Base-by-base conservation (phyloP, 2,329 filamentous ascomycete species). In the Raffaelea albimanens region DNA sequence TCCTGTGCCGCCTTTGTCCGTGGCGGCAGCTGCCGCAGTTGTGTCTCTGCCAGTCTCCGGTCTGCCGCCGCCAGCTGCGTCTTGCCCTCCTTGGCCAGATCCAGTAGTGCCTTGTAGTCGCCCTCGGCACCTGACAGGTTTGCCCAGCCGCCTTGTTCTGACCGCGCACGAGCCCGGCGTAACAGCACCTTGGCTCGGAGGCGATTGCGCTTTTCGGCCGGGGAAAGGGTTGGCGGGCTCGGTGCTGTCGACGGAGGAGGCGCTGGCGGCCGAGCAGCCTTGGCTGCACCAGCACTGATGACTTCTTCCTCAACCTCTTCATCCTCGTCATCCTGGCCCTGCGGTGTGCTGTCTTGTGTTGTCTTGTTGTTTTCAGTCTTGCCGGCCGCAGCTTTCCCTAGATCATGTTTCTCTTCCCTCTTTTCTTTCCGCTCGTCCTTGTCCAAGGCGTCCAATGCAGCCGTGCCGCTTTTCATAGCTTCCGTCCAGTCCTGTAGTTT, bases 401-500 rank as follows among this genome's bases (percentile, higher is more conserved):
- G 7, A 13, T 13, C 25, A 7, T 29, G 7, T 13, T 29, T 13
- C 25, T 7, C 13, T 29, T 13, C 25, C 25, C 13, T 29, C 7
- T 7, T 7, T 29, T 29, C 25, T 13, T 29, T 29, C 25, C 25
- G 25, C 25, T 29, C 25, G 25, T 7, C 25, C 25, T 29, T 29
- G 51, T 85, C 80, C n/a, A 97, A 67, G 1, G 76, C 73, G 11
- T 90, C 83, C 1, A 97, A 61, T 2, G 87, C 83, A 11, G 77
- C 72, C 0, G 81, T 85, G 1, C 90, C 89, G 10, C 78, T 75
- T 43, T 83, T 82, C 40, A 89, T 75, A 10, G 88, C 87, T 25
- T 87, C 81, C 55, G 90, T 88, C 87, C 89, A 96, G 52, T 91
- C 83, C 51, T 82, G 73, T 3, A 94, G 71, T 62, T 94, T 94